Percentiles rank a stretch among this genome's conserved stretches.
Evolutionary conservation across 129 eudicot species (phyloP).

Genomic region (sunflower (Helianthus annuus)): HanXRQr2.0-SUNRISE NC_035435.2:161526816-161527315

Average conservation of each 20-base stretch:
- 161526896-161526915: conserved; percentile 88
- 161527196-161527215: too few species aligned
- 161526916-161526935: conserved; percentile 82
- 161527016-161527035: conserved; percentile 91
- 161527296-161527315: too few species aligned
- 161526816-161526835: conserved; percentile 76
- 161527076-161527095: neutral
- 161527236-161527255: too few species aligned
- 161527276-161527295: too few species aligned
- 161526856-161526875: conserved; percentile 83
- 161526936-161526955: conserved; percentile 88
- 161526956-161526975: conserved; percentile 82
- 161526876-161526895: conserved; percentile 78
- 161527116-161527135: too few species aligned
- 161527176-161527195: too few species aligned
- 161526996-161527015: conserved; percentile 72
- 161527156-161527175: too few species aligned
- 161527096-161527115: too few species aligned
- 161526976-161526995: conserved; percentile 90
- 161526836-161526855: conserved; percentile 88
- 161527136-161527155: too few species aligned
- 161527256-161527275: too few species aligned
- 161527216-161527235: too few species aligned
- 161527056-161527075: neutral
- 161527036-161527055: conserved; percentile 43